Evolutionary conservation across 495 filamentous ascomycete genomes (phyloP), one percentile per base, ranked within the genome.

Genomic region (Penicillium diatomitis): DNA sequence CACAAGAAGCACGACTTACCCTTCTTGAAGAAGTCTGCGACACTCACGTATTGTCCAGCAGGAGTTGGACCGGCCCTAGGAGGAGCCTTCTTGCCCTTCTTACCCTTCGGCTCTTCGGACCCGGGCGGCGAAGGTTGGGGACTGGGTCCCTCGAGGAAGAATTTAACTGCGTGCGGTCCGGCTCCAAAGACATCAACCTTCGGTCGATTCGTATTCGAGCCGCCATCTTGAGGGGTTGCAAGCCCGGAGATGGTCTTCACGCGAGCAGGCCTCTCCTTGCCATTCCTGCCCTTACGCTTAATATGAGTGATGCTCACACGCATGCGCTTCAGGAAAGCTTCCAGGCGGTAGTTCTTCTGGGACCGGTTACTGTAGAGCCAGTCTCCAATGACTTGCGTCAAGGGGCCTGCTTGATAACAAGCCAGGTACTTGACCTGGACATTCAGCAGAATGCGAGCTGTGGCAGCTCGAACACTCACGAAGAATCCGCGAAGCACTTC

Each of bases 401-500:
- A 45, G n/a, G 55, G 56, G 3, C 65, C 67, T 37, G 55, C 49
- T 38, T 71, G 44, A 53, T 71, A 74, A 44, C 62, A 67, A 3
- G 71, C 72, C 4, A 61, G 32, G 47, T 75, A 68, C 40, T 72
- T 74, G 37, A 75, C 70, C 45, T 75, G 71, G 3, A 79, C 74
- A 46, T 88, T 86, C 4, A 86, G 61, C 1, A 87, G 66, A 7
- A 85, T 54, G 5, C 83, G 74, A 3, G 78, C 75, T 3, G 85
- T 86, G 6, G 80, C 82, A 0, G 76, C 69, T 27, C 84, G 81
- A 10, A 82, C 77, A 62, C 82, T 86, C 45, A 81, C 71, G 50
- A 85, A 85, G 54, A 77, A 87, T 0, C 85, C 85, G 43, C 84
- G 77, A 0, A 84, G 62, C 3, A 76, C 74, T 2, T 74, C 60